Base-by-base conservation (phyloP, 257 asterid species). In the Thymus mandschuricus region DNA sequence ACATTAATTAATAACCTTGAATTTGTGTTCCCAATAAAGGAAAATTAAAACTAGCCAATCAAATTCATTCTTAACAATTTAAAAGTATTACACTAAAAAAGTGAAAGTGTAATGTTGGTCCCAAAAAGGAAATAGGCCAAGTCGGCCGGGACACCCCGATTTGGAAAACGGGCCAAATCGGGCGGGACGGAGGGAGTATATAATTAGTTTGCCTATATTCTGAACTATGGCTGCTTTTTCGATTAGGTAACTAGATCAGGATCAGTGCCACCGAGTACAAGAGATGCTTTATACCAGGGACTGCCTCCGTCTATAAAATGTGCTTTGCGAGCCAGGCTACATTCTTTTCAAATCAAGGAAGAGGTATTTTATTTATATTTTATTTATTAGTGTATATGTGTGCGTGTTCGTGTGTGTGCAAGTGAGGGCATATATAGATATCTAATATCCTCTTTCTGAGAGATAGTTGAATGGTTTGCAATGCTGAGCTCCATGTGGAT, bases 221-320 rank as follows among this genome's bases (percentile, higher is more conserved):
- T 67, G 33, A 60, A 65, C 27, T 57, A 12, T 8, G 43, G 41
- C 66, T 55, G 60, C 61, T 15, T 45, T 73, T 76, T 58, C 72
- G 28, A 69, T 85, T 81, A 94, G 98, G 97, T 89, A 50, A 84
- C 95, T 8, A 78, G 96, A 74, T 85, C 98, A 13, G 79, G 89
- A 81, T 91, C 97, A 5, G 88, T 89, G 73, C 96, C 94, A 10
- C 91, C 90, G 45, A 93, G 88, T 62, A 90, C 94, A 52, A 82
- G 97, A 77, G 98, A 93, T 75, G 79, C 92, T 58, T 76, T 93
- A 72, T 93, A 89, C 69, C 98, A 91, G 80, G 96, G 96, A 55
- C 57, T 93, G 63, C 96, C 98, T 0, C 96, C 97, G 31, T 43
- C 81, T 73, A 72, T 94, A 68, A 91, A 94, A 74, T 81, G 86